Evolutionary conservation across 148 eudicot genomes (phyloP), one percentile per base, ranked within the genome.

Genomic region (Camellia granthamiana): DNA sequence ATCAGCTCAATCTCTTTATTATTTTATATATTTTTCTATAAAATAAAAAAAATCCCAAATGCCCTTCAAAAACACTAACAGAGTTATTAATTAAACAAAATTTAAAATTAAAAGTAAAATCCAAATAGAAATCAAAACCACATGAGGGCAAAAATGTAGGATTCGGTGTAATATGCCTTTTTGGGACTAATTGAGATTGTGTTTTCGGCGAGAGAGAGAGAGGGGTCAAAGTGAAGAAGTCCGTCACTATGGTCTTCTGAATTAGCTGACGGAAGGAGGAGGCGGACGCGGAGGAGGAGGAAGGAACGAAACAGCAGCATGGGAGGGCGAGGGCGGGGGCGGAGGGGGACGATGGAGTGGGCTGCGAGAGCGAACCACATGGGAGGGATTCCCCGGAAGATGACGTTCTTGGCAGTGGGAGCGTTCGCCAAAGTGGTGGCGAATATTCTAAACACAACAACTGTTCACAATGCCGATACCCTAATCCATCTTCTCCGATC

Each of bases 361-460:
- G 97, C 97, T 80, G 94, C 89, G 79, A 85, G 88, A 72, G 90
- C 85, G 0, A 79, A 77, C n/a, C 98, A 93, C 91, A 49, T 92
- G 80, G 83, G 85, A 18, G 99, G 99, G 0, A 16, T 91, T 13
- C 99, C 99, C 0, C 87, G 97, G 41, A 91, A 85, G 69, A 69
- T 82, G 30, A 84, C 83, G 18, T 49, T 95, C 72, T 52, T 71
- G 30, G 90, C 88, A 0, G 91, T 88, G 23, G 99, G 97, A 6
- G 65, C 86, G 3, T 88, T 92, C 30, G 88, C 97, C 2, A 95
- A 93, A 58, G 83, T 80, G 52, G 91, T 91, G 60, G 90, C 91
- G 21, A 83, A 82, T 76, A 18, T 91, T 2, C 79, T 93, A 56
- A 95, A 95, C 82, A 71, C 87, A 13, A 93, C 95, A 62, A 81